Base-by-base conservation (phyloP, 345 rosid species). In the Boechera divaricarpa region DNA sequence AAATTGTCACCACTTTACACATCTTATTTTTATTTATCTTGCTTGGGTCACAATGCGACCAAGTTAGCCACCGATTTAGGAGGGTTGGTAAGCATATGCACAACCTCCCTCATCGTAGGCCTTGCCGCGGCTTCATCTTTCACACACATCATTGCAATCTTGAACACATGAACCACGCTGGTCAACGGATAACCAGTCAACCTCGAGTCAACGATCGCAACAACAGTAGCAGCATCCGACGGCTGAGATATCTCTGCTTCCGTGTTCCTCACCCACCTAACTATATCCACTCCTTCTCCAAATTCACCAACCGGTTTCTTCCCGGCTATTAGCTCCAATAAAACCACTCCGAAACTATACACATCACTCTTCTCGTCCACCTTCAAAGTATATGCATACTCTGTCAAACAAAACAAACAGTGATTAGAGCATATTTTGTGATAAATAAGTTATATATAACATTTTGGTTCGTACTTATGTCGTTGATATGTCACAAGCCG, bases 221-320 rank as follows among this genome's bases (percentile, higher is more conserved):
- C 24, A 33, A 87, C 94, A 0, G 85, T 80, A 3, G 91, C 87
- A 1, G 89, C 83, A 67, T 91, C 87, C 0, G 91, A 85, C 7
- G 96, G 93, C 79, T 88, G 90, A 16, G 91, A 29, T n/a, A 89
- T 83, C 62, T 94, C 96, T 3, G 83, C 82, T 12, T 77, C 71
- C 10, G 90, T 90, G 77, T 86, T 88, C 85, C 83, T 82, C 26
- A 94, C 94, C 98, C 98, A 94, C 77, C 91, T 77, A 49, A 94
- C 98, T 29, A 94, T 94, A 83, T 94, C 97, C 70, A 91, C 96
- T 11, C 97, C 97, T 9, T 94, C 98, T n/a, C 94, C 98, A 62
- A 94, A 91, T 45, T 89, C 96, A 33, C 98, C 97, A 31, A 94
- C 96, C 0, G 98, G 97, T 86, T 76, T 90, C 58, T 88, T 83